These are phyloP conservation scores for Leccinum obscurum DNA, from an alignment of 768 basidiomycete genomes.

Conservation along the genomic window DNA sequence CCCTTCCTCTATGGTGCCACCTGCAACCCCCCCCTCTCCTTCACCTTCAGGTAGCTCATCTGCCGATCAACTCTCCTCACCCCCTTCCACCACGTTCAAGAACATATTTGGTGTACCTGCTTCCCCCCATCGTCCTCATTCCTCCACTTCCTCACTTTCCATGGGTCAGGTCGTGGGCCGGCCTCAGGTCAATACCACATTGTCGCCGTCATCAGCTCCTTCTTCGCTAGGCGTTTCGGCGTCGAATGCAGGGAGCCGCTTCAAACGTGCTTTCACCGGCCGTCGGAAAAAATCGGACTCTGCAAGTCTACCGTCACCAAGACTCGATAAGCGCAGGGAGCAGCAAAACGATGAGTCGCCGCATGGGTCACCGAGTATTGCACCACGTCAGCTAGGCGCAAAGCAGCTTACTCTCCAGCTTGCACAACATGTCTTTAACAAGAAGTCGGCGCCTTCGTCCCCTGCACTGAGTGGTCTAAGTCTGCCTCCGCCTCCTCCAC, in stretches of 20 bases:
- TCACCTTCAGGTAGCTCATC: constrained; percentile 44
- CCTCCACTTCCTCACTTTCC: constrained; percentile 28
- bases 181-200: constrained; percentile 25
- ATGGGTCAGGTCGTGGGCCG: constrained; percentile 38
- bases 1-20: constrained; percentile 42
- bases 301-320: constrained; percentile 19
- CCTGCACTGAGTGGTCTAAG: constrained; percentile 33
- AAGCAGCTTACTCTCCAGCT: constrained; percentile 41
- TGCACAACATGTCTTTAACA: constrained; percentile 49
- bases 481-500: constrained; percentile 36
- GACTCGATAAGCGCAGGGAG: constrained; percentile 23
- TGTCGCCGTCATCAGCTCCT: constrained; percentile 31
- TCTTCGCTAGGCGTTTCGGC: constrained; percentile 23
- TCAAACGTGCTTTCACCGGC: constrained; percentile 33
- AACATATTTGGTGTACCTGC: constrained; percentile 31
- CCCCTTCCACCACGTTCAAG: constrained; percentile 37
- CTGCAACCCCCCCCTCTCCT: constrained; percentile 36
- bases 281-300: constrained; percentile 36
- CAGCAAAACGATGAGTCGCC: constrained; percentile 20
- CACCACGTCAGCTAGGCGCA: constrained; percentile 29
- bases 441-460: constrained; percentile 35
- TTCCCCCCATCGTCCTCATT: constrained; percentile 24
- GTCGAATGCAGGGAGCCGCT: constrained; percentile 27
- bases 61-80: constrained; percentile 43
- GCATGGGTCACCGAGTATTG: constrained; percentile 10